Percentiles rank a stretch among this genome's conserved stretches.
Conservation (phyloP, 1,284 basidiomycete genomes). For the Sparassis latifolia region DNA sequence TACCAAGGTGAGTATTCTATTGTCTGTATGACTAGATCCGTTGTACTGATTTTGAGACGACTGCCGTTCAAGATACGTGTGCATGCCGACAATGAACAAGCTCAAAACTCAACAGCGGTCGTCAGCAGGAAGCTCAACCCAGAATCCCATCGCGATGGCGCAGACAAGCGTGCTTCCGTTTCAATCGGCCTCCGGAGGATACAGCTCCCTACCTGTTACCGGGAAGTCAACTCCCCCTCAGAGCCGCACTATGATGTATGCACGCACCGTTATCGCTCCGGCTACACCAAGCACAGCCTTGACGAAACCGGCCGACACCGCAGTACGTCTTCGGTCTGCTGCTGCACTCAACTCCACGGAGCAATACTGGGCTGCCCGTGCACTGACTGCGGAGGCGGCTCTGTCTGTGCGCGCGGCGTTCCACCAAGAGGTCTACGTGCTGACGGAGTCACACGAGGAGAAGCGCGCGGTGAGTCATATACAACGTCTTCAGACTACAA, state of each 20-base stretch:
- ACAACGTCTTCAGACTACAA: background rate
- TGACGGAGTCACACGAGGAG: slow-evolving; percentile 34
- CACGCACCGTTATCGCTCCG: slow-evolving; percentile 5
- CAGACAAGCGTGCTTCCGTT: no score
- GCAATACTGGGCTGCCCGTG: slow-evolving; percentile 61
- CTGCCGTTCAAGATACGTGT: no score
- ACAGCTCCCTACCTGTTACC: no score
- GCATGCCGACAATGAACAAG: no score
- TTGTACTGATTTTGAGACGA: no score
- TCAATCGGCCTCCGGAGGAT: no score
- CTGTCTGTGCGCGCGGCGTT: slow-evolving; percentile 40
- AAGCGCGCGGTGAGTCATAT: slow-evolving; percentile 38
- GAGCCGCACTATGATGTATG: slow-evolving; percentile 17
- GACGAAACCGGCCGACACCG: background rate
- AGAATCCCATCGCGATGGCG: no score
- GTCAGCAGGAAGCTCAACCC: no score
- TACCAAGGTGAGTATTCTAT: no score
- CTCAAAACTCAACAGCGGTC: no score
- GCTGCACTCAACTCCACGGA: slow-evolving; percentile 23
- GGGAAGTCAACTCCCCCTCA: no score
- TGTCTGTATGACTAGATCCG: no score
- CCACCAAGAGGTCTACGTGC: slow-evolving; percentile 36
- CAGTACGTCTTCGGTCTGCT: background rate
- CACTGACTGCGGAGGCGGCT: slow-evolving; percentile 53
- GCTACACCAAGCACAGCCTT: background rate